Base-by-base conservation (phyloP, 495 filamentous ascomycete species). In the Trichoderma orchidacearum region DNA sequence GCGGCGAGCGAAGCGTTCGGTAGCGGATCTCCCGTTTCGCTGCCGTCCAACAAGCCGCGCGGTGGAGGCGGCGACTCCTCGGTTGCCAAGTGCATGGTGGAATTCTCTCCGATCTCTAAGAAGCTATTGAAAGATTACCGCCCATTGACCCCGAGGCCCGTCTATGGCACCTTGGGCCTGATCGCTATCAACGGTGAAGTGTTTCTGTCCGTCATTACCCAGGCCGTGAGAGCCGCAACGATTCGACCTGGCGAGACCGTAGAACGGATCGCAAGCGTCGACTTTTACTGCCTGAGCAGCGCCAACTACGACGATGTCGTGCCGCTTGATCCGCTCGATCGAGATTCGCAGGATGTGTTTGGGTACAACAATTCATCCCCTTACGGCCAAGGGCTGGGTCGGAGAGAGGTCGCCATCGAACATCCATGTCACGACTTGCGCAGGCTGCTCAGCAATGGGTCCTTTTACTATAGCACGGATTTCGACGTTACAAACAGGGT, bases 391-490 rank as follows among this genome's bases (percentile, higher is more conserved):
- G 77, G 74, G 34, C 68, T 77, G n/a, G 80, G 84, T 29, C 73
- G 79, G 54, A 78, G 76, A 59, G 88, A 96, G 32, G 70, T 78
- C 30, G 63, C 81, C 29, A 65, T 86, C 25, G 90, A 95, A 61
- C 89, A 96, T 68, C 94, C 93, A 23, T 96, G 90, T 64, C 66
- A 87, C 54, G 88, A 91, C 35, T 62, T 98, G 52, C 91, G 91
- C 65, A 96, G 95, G 75, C 78, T 98, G 9, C 75, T 98, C 21
- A 83, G 88, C 59, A 87, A 93, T 70, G 90, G 94, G n/a, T 95
- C 85, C 12, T 98, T 98, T 65, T 97, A 97, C 67, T 98, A 96
- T 68, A 96, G 92, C 63, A 84, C 89, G 29, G 88, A 97, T 70
- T 98, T 98, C 66, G 91, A 97, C 68, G 78, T 98, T 21, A 97